Evolutionary conservation across 345 rosid genomes (phyloP).

Genomic region (Dimocarpus longan): DNA sequence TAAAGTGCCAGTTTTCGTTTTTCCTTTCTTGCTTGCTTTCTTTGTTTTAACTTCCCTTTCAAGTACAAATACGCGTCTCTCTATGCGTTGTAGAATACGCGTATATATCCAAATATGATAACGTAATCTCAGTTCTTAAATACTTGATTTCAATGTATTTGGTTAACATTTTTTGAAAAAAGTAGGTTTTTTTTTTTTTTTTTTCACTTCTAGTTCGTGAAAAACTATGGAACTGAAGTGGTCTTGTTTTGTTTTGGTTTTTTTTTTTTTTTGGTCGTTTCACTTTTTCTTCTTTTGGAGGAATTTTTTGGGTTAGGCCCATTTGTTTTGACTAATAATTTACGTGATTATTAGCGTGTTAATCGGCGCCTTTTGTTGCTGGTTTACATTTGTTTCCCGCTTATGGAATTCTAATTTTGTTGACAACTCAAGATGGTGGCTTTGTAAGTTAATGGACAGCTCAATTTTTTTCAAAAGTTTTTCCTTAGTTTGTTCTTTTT

Average conservation of each 20-base stretch:
- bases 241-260: neutral
- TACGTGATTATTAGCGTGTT: slow-evolving; percentile 22
- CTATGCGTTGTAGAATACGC: slow-evolving; percentile 3
- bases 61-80: too few relatives aligned
- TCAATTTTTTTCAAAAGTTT: too few relatives aligned
- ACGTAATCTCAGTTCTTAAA: neutral
- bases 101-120: neutral
- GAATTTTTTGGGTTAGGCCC: slow-evolving; percentile 19
- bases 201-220: slow-evolving; percentile 15
- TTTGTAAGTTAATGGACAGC: too few relatives aligned
- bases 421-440: too few relatives aligned
- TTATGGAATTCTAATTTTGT: neutral
- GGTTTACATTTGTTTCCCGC: slow-evolving; percentile 11
- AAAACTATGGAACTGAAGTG: slow-evolving; percentile 35
- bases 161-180: too few relatives aligned
- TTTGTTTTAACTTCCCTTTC: neutral
- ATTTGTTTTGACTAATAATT: slow-evolving; percentile 30
- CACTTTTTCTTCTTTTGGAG: slow-evolving; percentile 10
- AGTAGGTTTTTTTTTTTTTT: neutral
- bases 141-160: neutral
- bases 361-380: slow-evolving; percentile 26
- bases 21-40: slow-evolving; percentile 18
- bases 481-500: too few relatives aligned
- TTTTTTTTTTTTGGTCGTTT: neutral
- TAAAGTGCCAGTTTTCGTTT: slow-evolving; percentile 37